Evolutionary conservation across 805 yeast genomes (phyloP).

Genomic region (Komagataella mondaviorum): DNA sequence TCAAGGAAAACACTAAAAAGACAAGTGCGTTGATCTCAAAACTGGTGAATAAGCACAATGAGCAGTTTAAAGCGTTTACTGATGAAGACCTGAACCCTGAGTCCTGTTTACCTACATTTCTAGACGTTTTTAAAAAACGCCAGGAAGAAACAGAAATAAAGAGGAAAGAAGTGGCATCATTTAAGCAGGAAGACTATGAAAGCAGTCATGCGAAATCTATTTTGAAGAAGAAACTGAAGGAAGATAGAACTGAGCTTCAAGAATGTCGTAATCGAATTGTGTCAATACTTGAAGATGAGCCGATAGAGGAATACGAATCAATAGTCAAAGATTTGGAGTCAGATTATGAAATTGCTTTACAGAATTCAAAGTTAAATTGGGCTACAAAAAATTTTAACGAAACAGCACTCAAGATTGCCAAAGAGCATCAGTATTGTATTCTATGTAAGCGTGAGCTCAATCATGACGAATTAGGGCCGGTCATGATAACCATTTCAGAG

Average conservation of each 20-base stretch:
- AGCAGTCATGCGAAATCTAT: not conserved
- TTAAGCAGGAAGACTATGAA: not conserved
- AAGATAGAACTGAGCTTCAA: not conserved
- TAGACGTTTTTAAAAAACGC: not conserved
- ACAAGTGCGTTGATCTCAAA: conserved; percentile 1
- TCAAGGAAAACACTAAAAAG: conserved; percentile 22
- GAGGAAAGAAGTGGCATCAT: not conserved
- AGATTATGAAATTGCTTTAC: conserved; percentile 45
- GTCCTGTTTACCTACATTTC: not conserved
- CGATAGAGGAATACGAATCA: conserved; percentile 36
- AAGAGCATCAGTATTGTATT: conserved; percentile 43
- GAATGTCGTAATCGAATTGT: conserved; percentile 9
- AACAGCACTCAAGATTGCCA: conserved; percentile 55
- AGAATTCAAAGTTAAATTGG: conserved; percentile 52
- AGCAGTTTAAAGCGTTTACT: not conserved
- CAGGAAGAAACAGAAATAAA: not conserved
- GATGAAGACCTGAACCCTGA: not conserved
- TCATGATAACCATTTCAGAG: conserved; percentile 11
- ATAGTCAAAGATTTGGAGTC: conserved; percentile 43
- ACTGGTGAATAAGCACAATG: conserved; percentile 5
- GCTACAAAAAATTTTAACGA: conserved; percentile 60
- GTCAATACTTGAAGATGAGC: conserved; percentile 19
- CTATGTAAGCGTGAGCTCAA: conserved; percentile 62
- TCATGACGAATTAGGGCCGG: conserved; percentile 11
- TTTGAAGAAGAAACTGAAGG: not conserved